Evolutionary conservation across 768 basidiomycete species (phyloP).

Genomic region (Collybiopsis luxurians): DNA sequence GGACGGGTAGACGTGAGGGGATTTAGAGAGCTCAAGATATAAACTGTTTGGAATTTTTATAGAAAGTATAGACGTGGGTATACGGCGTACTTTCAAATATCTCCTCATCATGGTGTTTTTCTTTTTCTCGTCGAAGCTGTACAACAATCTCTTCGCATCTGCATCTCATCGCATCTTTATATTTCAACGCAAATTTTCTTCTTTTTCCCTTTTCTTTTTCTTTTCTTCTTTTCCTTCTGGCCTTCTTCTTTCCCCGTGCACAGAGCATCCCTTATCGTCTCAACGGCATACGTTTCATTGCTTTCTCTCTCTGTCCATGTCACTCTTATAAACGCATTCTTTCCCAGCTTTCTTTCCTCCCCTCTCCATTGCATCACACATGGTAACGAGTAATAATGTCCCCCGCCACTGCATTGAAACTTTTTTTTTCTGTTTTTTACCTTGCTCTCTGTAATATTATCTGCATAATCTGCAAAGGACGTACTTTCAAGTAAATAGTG

Average conservation of each 20-base stretch:
- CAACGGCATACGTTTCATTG: no score
- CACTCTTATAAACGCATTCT: no score
- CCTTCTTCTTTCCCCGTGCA: background rate
- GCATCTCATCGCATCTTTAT: background rate
- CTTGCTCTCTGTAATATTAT: no score
- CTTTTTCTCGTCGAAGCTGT: background rate
- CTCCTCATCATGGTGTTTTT: background rate
- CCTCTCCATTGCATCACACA: no score
- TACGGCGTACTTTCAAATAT: background rate
- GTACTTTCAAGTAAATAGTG: no score
- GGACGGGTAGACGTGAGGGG: constrained; percentile 57
- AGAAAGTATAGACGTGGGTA: background rate
- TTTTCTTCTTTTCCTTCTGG: background rate
- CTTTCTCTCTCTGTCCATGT: no score
- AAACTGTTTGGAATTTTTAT: constrained; percentile 19
- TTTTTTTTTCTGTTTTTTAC: no score
- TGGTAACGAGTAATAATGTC: no score
- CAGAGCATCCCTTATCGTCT: no score
- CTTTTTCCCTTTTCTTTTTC: background rate
- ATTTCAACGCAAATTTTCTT: background rate
- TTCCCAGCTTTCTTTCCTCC: no score
- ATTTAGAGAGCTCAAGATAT: constrained; percentile 56
- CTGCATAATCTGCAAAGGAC: no score
- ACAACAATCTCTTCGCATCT: constrained; percentile 1
- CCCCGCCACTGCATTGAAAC: no score